Evolutionary conservation across 2,329 filamentous ascomycete species (phyloP).

Genomic region (Rugonectria rugulosa): DNA sequence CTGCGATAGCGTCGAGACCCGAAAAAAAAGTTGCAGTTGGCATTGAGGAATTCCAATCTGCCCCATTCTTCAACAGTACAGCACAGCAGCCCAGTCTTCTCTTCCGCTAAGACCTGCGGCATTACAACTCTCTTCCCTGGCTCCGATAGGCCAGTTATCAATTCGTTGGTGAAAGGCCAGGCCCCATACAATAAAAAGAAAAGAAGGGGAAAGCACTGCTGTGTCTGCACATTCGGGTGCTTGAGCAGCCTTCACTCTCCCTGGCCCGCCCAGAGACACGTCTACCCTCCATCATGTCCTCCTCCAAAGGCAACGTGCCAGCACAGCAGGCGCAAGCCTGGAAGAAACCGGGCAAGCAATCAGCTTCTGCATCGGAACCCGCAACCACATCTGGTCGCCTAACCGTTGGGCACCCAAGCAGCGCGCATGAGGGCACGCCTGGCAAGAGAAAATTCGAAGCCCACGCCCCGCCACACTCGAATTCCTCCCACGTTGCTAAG

Average conservation of each 20-base stretch:
- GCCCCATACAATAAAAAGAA: slow-evolving; percentile 25
- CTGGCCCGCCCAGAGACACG: slow-evolving; percentile 18
- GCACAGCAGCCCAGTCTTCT: slow-evolving; percentile 31
- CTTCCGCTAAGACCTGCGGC: slow-evolving; percentile 32
- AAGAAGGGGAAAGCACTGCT: slow-evolving; percentile 31
- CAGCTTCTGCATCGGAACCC: slow-evolving; percentile 43
- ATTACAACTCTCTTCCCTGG: slow-evolving; percentile 19
- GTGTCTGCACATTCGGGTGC: slow-evolving; percentile 13
- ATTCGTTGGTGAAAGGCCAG: slow-evolving; percentile 24
- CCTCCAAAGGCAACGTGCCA: slow-evolving; percentile 52
- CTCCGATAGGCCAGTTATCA: slow-evolving; percentile 21
- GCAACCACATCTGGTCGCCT: slow-evolving; percentile 40
- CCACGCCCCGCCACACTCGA: slow-evolving; percentile 45
- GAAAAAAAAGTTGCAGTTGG: slow-evolving; percentile 39
- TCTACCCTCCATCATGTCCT: slow-evolving; percentile 50
- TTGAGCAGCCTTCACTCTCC: slow-evolving; percentile 11
- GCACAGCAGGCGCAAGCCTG: slow-evolving; percentile 62
- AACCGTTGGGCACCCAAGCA: slow-evolving; percentile 49
- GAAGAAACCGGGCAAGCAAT: slow-evolving; percentile 67
- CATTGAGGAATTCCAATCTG: slow-evolving; percentile 32
- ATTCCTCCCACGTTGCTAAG: slow-evolving; percentile 44
- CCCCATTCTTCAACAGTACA: slow-evolving; percentile 28
- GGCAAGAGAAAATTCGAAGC: slow-evolving; percentile 51
- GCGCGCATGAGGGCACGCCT: slow-evolving; percentile 39
- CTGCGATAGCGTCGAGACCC: slow-evolving; percentile 33